Percentiles rank a stretch among this genome's conserved stretches.
Conservation (phyloP, 306 rosid species). For the Cyamopsis tetragonoloba region DNA sequence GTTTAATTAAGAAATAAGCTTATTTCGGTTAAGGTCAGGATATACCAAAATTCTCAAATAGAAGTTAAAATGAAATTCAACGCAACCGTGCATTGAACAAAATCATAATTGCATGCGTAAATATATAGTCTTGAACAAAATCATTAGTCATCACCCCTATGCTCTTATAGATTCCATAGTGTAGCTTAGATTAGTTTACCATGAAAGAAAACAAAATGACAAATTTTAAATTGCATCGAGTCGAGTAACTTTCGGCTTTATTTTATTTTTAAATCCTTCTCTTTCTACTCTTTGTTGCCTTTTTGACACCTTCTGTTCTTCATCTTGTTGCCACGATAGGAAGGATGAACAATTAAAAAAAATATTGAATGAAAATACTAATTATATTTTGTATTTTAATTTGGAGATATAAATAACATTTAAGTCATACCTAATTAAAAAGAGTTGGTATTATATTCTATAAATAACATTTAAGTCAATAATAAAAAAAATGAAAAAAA, state of each 20-base stretch:
- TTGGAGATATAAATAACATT: too few species aligned
- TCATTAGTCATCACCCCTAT: conserved; percentile 10
- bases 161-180: conserved; percentile 1
- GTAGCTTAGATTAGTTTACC: conserved; percentile 25
- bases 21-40: too few species aligned
- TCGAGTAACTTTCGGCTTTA: conserved; percentile 4
- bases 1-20: too few species aligned
- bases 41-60: too few species aligned
- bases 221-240: conserved; percentile 19
- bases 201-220: conserved; percentile 31
- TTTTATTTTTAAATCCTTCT: neutral
- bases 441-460: too few species aligned
- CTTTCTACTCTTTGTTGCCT: neutral
- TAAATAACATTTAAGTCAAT: too few species aligned
- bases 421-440: too few species aligned
- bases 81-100: too few species aligned
- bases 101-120: conserved; percentile 13
- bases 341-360: neutral
- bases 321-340: neutral
- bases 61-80: too few species aligned
- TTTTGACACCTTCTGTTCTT: neutral
- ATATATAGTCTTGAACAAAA: conserved; percentile 4
- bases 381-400: too few species aligned
- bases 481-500: too few species aligned
- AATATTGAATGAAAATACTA: neutral